Percentiles rank a stretch among this genome's conserved stretches.
Evolutionary conservation across 257 asterid genomes (phyloP).

Genomic region (Craterostigma plantagineum): DNA sequence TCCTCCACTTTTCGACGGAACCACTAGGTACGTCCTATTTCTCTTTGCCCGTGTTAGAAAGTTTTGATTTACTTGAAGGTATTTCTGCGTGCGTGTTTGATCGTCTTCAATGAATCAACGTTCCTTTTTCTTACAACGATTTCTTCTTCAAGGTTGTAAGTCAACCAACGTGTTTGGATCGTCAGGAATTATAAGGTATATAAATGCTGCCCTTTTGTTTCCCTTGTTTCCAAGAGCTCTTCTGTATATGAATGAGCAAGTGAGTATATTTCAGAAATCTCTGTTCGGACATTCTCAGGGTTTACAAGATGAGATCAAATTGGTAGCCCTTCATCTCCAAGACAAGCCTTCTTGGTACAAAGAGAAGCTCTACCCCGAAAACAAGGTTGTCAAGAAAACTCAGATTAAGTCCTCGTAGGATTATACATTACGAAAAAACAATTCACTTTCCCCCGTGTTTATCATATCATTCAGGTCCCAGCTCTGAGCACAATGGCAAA

Average conservation of each 20-base stretch:
- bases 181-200: slow-evolving; percentile 21
- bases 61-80: no score
- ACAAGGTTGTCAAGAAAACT: slow-evolving; percentile 21
- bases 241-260: no score
- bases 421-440: no score
- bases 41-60: background rate
- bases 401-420: background rate
- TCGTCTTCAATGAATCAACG: slow-evolving; percentile 2
- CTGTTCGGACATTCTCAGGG: slow-evolving; percentile 17
- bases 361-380: slow-evolving; percentile 36
- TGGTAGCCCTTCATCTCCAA: slow-evolving; percentile 35
- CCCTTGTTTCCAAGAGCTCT: background rate
- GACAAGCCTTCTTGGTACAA: slow-evolving; percentile 50
- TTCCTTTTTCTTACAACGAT: no score
- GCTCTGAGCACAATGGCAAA: slow-evolving; percentile 43
- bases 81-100: background rate
- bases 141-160: slow-evolving; percentile 16
- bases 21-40: slow-evolving; percentile 17
- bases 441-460: no score
- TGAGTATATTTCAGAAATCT: no score
- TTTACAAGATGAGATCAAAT: slow-evolving; percentile 29
- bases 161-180: slow-evolving; percentile 23
- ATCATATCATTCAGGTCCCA: slow-evolving; percentile 25
- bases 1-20: slow-evolving; percentile 28
- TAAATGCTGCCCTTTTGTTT: background rate